These are phyloP conservation scores for Linum usitatissimum DNA, from an alignment of 345 rosid species.

Conservation along the genomic window DNA sequence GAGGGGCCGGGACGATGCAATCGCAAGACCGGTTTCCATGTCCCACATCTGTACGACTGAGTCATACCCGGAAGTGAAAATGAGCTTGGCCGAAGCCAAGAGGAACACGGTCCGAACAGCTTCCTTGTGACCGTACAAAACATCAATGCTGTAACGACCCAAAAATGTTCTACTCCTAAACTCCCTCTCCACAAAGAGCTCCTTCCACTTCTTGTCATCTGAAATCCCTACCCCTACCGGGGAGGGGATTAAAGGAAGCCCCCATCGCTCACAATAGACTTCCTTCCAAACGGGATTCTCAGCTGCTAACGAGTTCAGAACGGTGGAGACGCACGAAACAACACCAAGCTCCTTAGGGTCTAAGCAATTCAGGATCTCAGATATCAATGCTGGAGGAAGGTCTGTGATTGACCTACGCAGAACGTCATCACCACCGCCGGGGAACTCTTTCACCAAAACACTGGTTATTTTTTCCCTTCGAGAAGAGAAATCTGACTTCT, in stretches of 20 bases:
- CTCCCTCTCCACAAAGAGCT: slow-evolving; percentile 82
- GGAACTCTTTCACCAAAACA: slow-evolving; percentile 24
- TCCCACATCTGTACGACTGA: slow-evolving; percentile 76
- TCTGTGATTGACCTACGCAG: slow-evolving; percentile 44
- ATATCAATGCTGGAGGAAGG: slow-evolving; percentile 70
- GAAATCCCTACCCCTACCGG: slow-evolving; percentile 21
- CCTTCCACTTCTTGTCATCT: slow-evolving; percentile 71
- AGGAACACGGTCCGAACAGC: slow-evolving; percentile 61
- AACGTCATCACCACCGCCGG: slow-evolving; percentile 22
- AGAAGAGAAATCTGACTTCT: slow-evolving; percentile 11
- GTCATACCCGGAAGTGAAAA: slow-evolving; percentile 86
- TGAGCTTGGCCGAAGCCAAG: slow-evolving; percentile 69
- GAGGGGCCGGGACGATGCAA: slow-evolving; percentile 64
- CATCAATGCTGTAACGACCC: slow-evolving; percentile 59
- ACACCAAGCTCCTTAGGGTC: slow-evolving; percentile 82
- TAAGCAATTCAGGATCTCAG: slow-evolving; percentile 63
- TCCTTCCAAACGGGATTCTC: slow-evolving; percentile 88
- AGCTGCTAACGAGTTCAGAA: slow-evolving; percentile 54
- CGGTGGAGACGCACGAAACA: slow-evolving; percentile 71
- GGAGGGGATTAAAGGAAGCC: slow-evolving; percentile 34
- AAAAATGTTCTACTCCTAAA: slow-evolving; percentile 64
- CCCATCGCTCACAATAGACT: slow-evolving; percentile 82
- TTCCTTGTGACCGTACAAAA: slow-evolving; percentile 77
- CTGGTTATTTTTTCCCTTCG: slow-evolving; percentile 23
- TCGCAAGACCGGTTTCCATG: slow-evolving; percentile 62